These are phyloP conservation scores for Xylaria sp. DNA, from an alignment of 2,329 filamentous ascomycete species.

Conservation along the genomic window DNA sequence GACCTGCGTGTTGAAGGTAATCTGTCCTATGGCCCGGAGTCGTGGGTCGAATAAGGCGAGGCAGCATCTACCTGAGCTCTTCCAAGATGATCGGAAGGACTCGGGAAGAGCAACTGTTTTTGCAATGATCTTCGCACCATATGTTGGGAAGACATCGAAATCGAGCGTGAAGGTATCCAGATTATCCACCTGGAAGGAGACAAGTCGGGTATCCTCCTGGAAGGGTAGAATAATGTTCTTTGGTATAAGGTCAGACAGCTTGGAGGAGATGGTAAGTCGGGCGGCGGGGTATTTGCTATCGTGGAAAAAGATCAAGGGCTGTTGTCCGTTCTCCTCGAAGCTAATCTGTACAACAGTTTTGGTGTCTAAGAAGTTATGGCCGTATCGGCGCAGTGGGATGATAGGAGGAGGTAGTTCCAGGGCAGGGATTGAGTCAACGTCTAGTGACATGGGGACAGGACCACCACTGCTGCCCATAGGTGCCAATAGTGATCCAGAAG, in stretches of 20 bases:
- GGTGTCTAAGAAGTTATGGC: conserved; percentile 97
- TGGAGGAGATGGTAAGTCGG: conserved; percentile 94
- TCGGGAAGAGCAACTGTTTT: conserved; percentile 92
- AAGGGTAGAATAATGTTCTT: conserved; percentile 96
- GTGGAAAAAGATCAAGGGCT: conserved; percentile 93
- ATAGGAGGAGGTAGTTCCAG: conserved; percentile 95
- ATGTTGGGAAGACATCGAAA: conserved; percentile 97
- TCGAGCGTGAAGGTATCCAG: conserved; percentile 93
- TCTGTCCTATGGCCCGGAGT: conserved; percentile 89
- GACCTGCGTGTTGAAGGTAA: conserved; percentile 93
- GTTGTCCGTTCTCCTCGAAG: conserved; percentile 80
- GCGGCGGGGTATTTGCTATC: conserved; percentile 96
- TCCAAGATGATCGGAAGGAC: conserved; percentile 80
- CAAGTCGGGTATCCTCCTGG: conserved; percentile 91
- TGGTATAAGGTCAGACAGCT: conserved; percentile 93
- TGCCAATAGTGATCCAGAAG: conserved; percentile 52
- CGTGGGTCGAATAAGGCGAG: conserved; percentile 93
- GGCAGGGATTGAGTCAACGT: conserved; percentile 89
- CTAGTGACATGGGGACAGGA: conserved; percentile 73
- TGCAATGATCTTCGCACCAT: conserved; percentile 96
- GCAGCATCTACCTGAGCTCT: conserved; percentile 82
- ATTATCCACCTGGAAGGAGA: conserved; percentile 96
- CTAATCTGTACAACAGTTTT: conserved; percentile 95
- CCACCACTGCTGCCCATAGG: conserved; percentile 61
- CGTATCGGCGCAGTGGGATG: conserved; percentile 92